Percentiles rank a stretch among this genome's conserved stretches.
These are phyloP conservation scores for Bryoerythrophyllum caledonicum DNA, from an alignment of 225 moss, liverwort and hornwort genomes.

Conservation along the genomic window DNA sequence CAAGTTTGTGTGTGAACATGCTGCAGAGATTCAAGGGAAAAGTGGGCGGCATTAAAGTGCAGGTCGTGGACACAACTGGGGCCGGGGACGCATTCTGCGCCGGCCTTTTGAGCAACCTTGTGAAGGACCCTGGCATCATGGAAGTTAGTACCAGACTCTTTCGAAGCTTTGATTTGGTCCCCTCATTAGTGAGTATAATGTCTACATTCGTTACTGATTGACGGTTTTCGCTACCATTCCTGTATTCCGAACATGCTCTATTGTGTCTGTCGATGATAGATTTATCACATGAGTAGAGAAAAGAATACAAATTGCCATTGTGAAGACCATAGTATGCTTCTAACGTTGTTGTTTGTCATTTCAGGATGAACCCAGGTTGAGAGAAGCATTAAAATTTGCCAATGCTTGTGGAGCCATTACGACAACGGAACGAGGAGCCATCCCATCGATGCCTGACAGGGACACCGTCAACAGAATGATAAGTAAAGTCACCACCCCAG, in stretches of 20 bases:
- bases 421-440: conserved; percentile 55
- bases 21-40: conserved; percentile 48
- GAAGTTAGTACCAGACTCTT: conserved; percentile 25
- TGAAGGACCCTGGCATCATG: conserved; percentile 36
- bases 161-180: no score
- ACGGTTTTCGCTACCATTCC: no score
- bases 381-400: conserved; percentile 51
- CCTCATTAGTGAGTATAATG: no score
- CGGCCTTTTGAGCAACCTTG: conserved; percentile 41
- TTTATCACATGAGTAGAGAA: no score
- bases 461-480: conserved; percentile 50
- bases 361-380: conserved; percentile 42
- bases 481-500: conserved; percentile 31
- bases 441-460: conserved; percentile 49
- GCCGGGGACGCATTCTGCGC: conserved; percentile 53
- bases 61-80: conserved; percentile 50
- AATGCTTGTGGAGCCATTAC: conserved; percentile 56
- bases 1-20: conserved; percentile 19
- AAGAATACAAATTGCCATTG: no score
- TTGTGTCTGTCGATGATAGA: no score
- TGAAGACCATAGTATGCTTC: not conserved
- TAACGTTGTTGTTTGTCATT: not conserved
- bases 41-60: conserved; percentile 45
- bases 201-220: no score
- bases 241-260: no score